phyloP scores from a whole-genome alignment of 2,329 filamentous ascomycete genomes.

The Grosmannia serpens region DNA sequence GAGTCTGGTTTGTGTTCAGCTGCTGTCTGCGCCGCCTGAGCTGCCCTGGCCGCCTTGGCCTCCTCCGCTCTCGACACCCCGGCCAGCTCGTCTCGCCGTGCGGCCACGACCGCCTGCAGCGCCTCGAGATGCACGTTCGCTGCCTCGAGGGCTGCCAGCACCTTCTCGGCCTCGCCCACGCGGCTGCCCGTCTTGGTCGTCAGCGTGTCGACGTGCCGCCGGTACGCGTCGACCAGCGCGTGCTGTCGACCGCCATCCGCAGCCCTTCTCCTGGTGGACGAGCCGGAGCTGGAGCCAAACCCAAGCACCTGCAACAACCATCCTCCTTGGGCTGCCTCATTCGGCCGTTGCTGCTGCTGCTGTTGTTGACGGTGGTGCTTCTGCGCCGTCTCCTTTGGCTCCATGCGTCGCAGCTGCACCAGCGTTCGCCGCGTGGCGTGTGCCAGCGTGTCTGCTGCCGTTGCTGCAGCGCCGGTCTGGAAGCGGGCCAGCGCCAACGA shows the following conservation, averaged over 20 bases:
- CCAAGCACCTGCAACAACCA: conserved; percentile 20
- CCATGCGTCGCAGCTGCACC: conserved; percentile 7
- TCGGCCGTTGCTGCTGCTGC: conserved; percentile 15
- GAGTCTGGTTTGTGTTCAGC: neutral
- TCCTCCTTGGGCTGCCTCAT: no score
- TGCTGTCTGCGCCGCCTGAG: neutral
- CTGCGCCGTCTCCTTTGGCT: neutral
- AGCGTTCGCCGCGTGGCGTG: conserved; percentile 4
- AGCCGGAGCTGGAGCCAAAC: conserved; percentile 18
- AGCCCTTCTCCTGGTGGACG: conserved; percentile 29
- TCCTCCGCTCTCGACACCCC: neutral
- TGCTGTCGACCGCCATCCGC: conserved; percentile 17
- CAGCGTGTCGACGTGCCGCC: conserved; percentile 58
- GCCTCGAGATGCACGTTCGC: conserved; percentile 58
- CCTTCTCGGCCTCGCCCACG: conserved; percentile 57
- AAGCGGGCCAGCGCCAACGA: conserved; percentile 6
- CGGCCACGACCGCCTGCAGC: conserved; percentile 57
- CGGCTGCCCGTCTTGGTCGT: conserved; percentile 57
- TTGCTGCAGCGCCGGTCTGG: conserved; percentile 4
- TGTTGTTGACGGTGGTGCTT: neutral
- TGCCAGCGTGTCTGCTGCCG: conserved; percentile 4
- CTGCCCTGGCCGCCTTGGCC: neutral
- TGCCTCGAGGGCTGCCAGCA: conserved; percentile 52
- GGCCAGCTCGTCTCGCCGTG: conserved; percentile 44
- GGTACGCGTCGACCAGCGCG: conserved; percentile 59